Evolutionary conservation across 225 moss, liverwort and hornwort genomes (phyloP).

Genomic region (Pseudoscleropodium purum): DNA sequence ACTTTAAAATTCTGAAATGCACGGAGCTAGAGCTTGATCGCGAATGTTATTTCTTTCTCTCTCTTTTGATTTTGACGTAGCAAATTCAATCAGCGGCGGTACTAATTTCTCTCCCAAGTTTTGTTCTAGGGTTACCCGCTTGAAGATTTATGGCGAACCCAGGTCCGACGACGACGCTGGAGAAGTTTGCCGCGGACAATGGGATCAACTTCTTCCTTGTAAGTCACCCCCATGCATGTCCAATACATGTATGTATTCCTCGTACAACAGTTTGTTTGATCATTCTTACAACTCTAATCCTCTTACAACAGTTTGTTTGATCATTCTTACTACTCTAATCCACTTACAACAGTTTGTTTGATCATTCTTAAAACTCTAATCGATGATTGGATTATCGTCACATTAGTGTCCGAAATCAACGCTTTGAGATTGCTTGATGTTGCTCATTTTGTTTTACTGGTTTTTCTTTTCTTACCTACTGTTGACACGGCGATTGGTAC

Average conservation of each 20-base stretch:
- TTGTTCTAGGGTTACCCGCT: not conserved
- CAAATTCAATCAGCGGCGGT: not conserved
- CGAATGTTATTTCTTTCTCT: not conserved
- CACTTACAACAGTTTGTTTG: not conserved
- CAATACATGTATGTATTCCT: not conserved
- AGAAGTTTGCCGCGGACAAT: conserved; percentile 22
- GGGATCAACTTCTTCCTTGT: conserved; percentile 39
- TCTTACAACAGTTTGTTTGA: not conserved
- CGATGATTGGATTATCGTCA: not conserved
- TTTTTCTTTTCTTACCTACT: not conserved
- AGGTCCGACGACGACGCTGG: not conserved
- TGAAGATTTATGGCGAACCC: conserved; percentile 1
- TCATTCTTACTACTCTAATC: not conserved
- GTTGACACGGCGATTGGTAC: not conserved
- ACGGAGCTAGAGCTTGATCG: not conserved
- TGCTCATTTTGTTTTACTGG: not conserved
- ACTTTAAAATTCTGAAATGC: not conserved
- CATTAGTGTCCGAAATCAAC: too few species aligned
- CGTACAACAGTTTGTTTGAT: not conserved
- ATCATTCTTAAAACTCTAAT: not conserved
- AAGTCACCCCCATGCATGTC: not conserved
- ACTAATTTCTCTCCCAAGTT: not conserved
- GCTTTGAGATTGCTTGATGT: not conserved
- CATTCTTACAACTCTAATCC: not conserved
- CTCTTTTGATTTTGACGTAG: not conserved